These are phyloP conservation scores for Zychaea mexicana DNA, from an alignment of 371 early-diverging fungal species.

Conservation along the genomic window DNA sequence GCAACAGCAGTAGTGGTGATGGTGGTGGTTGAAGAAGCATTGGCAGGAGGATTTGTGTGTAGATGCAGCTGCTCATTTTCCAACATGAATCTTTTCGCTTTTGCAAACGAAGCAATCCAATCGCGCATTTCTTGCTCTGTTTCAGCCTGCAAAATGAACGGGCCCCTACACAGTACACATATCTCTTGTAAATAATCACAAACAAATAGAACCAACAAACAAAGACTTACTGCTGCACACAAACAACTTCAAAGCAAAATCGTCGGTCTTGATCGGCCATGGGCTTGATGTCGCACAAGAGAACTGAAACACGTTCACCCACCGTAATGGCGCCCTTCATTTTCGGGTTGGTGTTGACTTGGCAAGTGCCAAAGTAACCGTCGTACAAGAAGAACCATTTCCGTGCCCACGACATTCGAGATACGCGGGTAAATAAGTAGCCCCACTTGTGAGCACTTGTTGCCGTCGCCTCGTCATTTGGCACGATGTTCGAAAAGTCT, in stretches of 20 bases:
- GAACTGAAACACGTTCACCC: slow-evolving; percentile 59
- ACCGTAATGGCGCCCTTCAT: slow-evolving; percentile 58
- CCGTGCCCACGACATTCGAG: slow-evolving; percentile 47
- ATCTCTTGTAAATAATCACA: background rate
- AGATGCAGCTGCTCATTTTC: slow-evolving; percentile 21
- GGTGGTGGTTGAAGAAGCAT: background rate
- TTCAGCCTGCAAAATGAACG: slow-evolving; percentile 69
- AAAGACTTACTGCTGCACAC: slow-evolving; percentile 56
- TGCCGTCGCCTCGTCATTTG: background rate
- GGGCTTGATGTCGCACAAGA: slow-evolving; percentile 64
- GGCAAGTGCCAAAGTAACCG: slow-evolving; percentile 59
- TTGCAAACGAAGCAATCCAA: slow-evolving; percentile 72
- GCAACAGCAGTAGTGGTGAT: no score
- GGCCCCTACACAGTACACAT: slow-evolving; percentile 23
- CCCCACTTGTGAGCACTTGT: slow-evolving; percentile 36
- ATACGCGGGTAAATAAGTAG: slow-evolving; percentile 36
- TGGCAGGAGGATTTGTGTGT: background rate
- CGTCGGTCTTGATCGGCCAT: slow-evolving; percentile 60
- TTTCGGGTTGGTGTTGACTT: slow-evolving; percentile 44
- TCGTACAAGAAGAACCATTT: slow-evolving; percentile 66
- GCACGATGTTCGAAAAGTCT: slow-evolving; percentile 22
- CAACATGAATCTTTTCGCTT: slow-evolving; percentile 50
- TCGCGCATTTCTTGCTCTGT: slow-evolving; percentile 68
- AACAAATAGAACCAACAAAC: background rate
- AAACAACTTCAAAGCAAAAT: slow-evolving; percentile 76